phyloP scores from a whole-genome alignment of 148 eudicot species.

The Cornus florida region DNA sequence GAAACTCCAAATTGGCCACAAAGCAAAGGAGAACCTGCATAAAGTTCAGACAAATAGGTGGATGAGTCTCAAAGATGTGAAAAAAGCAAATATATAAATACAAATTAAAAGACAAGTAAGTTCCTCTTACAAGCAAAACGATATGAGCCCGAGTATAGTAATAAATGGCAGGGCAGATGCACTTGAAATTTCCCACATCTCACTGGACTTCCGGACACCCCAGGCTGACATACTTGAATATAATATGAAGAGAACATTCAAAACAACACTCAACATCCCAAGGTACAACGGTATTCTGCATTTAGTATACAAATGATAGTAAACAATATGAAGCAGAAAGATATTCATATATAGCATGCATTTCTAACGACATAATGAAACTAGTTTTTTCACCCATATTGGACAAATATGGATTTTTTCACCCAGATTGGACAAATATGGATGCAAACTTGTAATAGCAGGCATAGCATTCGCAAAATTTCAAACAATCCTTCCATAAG shows the following conservation, averaged over 20 bases:
- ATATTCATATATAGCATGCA: neutral
- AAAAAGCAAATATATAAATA: too few species aligned
- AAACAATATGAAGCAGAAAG: neutral
- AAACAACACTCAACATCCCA: conserved; percentile 59
- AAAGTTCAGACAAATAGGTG: conserved; percentile 13
- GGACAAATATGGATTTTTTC: neutral
- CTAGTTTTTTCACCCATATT: neutral
- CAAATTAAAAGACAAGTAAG: neutral
- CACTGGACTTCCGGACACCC: conserved; percentile 61
- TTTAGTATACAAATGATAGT: neutral
- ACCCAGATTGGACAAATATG: neutral
- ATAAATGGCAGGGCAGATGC: conserved; percentile 69
- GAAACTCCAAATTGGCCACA: conserved; percentile 46
- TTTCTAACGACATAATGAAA: neutral
- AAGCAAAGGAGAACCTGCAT: conserved; percentile 57
- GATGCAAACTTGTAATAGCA: neutral
- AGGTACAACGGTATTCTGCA: conserved; percentile 86
- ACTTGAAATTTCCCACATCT: conserved; percentile 67
- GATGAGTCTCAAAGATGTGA: neutral
- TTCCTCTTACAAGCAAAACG: conserved; percentile 80
- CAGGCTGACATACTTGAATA: conserved; percentile 57
- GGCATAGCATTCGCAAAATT: conserved; percentile 1
- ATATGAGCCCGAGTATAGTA: conserved; percentile 66
- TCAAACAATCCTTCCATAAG: neutral
- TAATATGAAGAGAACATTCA: conserved; percentile 58